phyloP scores from a whole-genome alignment of 345 rosid species.

The Psidium friedrichsthalianum region DNA sequence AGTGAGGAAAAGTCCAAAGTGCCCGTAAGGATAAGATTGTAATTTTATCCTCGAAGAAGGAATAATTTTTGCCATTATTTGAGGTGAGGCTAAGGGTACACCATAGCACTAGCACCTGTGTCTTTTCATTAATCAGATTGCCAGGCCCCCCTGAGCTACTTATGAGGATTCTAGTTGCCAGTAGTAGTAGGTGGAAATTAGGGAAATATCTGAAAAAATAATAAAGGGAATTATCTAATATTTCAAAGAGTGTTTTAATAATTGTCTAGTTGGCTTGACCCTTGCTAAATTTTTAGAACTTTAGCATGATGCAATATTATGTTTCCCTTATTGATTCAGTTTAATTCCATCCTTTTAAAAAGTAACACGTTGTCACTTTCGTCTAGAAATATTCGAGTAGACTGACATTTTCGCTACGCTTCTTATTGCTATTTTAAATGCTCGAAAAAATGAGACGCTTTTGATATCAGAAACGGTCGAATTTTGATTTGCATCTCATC shows the following conservation, averaged over 20 bases:
- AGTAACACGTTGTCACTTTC: accelerated
- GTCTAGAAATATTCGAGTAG: accelerated
- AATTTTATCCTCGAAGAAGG: background rate
- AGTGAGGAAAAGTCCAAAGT: background rate
- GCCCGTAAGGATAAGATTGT: background rate
- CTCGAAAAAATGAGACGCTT: background rate
- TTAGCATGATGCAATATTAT: background rate
- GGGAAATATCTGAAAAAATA: too few relatives aligned
- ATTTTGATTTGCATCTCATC: background rate
- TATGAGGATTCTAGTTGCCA: background rate
- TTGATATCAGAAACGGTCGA: background rate
- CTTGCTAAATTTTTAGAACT: background rate
- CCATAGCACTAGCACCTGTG: background rate
- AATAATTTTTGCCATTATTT: background rate
- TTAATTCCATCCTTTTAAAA: background rate
- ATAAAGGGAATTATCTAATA: background rate
- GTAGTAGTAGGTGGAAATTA: background rate
- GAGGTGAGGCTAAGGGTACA: background rate
- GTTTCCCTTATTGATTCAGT: background rate
- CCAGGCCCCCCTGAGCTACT: background rate
- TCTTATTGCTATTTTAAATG: background rate
- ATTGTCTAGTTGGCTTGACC: background rate
- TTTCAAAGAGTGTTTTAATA: background rate
- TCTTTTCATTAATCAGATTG: background rate
- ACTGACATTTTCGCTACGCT: background rate